Percentiles rank a stretch among this genome's conserved stretches.
Conservation (phyloP, 495 filamentous ascomycete genomes). For the Rhizodiscina lignyota region DNA sequence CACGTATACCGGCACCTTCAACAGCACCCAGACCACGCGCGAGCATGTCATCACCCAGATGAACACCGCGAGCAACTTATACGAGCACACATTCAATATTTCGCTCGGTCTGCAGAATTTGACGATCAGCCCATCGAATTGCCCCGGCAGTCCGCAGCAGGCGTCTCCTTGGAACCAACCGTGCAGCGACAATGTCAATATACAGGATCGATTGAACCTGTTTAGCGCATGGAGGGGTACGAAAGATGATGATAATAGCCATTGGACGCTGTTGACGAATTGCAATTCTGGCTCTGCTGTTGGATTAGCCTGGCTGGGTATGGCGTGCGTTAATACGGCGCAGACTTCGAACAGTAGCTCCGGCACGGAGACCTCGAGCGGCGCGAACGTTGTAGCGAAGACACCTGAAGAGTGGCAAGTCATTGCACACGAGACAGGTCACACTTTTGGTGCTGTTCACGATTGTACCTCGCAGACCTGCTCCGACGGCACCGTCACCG, state of each 20-base stretch:
- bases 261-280: constrained; percentile 83
- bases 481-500: constrained; percentile 35
- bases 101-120: constrained; percentile 77
- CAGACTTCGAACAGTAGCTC: constrained; percentile 28
- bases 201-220: constrained; percentile 65
- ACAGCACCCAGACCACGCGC: constrained; percentile 37
- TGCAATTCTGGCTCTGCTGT: constrained; percentile 79
- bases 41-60: constrained; percentile 67
- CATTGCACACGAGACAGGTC: constrained; percentile 88
- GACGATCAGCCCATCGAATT: constrained; percentile 50
- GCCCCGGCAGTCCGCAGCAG: constrained; percentile 45
- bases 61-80: constrained; percentile 73
- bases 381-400: constrained; percentile 79
- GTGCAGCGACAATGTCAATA: constrained; percentile 45
- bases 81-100: constrained; percentile 85
- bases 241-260: constrained; percentile 61
- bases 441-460: constrained; percentile 92
- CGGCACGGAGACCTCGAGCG: constrained; percentile 50
- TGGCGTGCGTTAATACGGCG: constrained; percentile 46
- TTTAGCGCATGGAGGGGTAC: constrained; percentile 81
- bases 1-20: constrained; percentile 58
- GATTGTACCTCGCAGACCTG: constrained; percentile 68
- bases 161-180: constrained; percentile 67
- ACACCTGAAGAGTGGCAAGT: constrained; percentile 87
- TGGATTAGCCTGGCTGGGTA: constrained; percentile 84